Base-by-base conservation (phyloP, 805 yeast genomes). In the Candida nitratophila region DNA sequence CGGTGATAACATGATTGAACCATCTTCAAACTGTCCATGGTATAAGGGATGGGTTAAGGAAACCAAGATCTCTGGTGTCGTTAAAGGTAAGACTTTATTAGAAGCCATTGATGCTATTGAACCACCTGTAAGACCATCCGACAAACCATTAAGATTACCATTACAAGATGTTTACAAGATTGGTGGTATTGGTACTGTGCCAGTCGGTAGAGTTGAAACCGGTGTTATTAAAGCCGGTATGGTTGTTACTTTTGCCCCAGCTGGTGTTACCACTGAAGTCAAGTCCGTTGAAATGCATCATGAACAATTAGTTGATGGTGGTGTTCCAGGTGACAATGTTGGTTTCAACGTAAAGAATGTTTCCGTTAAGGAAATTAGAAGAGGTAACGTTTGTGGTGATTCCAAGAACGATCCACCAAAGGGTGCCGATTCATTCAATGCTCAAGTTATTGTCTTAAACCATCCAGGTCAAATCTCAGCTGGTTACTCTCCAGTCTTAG, bases 361-460 rank as follows among this genome's bases (percentile, higher is more conserved):
- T 64, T 83, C 90, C 69, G 85, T 82, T 56, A 83, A 86, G 79
- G 93, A 86, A 64, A 81, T 86, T 64, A 83, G 88, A 72, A 84
- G 90, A 77, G 95, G 95, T 76, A 86, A 86, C 86, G 90, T 86
- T 57, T 76, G 86, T 71, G 89, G 93, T 77, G 89, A 83, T 80
- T 79, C 89, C 70, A 81, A 83, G 81, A 78, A 81, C 78, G 93
- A 86, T 68, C 90, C 93, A 64, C 91, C 93, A 65, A 68, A 74
- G 73, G 91, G 79, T 59, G 70, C 80, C 65, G 83, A 75, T 56
- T 81, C 88, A 64, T 85, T 86, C 88, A 52, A 47, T 41, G 86
- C 91, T 64, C 89, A 85, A 73, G 86, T 86, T 55, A 83, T 86
- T 63, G 79, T 86, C 73, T 79, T 86, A 75, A 85, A 85, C 84